Evolutionary conservation across 345 rosid species (phyloP), one percentile per base, ranked within the genome.

Genomic region (Reutealis trisperma): DNA sequence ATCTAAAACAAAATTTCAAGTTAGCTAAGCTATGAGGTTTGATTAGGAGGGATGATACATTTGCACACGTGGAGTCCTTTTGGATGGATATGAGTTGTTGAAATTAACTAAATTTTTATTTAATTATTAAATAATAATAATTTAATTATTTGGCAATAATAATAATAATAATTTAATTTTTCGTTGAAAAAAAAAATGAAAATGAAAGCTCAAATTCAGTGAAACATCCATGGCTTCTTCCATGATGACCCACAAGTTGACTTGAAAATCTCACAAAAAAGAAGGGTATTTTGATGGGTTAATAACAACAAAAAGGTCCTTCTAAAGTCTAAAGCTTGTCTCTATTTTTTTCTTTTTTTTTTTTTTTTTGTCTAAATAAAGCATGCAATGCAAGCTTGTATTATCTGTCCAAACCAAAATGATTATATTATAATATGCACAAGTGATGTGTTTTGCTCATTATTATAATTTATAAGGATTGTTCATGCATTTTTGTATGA

Each of bases 161-260:
- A 8, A 8, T 45, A 45, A 45, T 3, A 34, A 34, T 34, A 27
- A 27, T 37, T 37, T 37, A 47, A 47, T 47, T 67, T 42, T 15
- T 3, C 3, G 14, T 52, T 5, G 60, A 42, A 8, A 37, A 41
- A 21, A 18, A 25, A 37, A 4, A 15, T 22, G 67, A 76, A 67
- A 58, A 58, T 52, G 65, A 51, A 47, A 78, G 64, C 65, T 47
- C 45, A 27, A 49, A 55, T 51, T 5, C 8, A 25, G 22, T 37
- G 87, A 80, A 84, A 71, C 86, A 76, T 84, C 80, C 78, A 69
- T 57, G 83, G 59, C 44, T 73, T 80, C 74, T 37, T 75, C 75
- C 76, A 24, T 8, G 24, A 27, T 21, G 81, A 49, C 80, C 85
- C 84, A 34, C 74, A 47, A 30, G 84, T 80, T 80, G 83, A 86